Evolutionary conservation across 2,329 filamentous ascomycete genomes (phyloP).

Genomic region (Diplodia scrobiculata): DNA sequence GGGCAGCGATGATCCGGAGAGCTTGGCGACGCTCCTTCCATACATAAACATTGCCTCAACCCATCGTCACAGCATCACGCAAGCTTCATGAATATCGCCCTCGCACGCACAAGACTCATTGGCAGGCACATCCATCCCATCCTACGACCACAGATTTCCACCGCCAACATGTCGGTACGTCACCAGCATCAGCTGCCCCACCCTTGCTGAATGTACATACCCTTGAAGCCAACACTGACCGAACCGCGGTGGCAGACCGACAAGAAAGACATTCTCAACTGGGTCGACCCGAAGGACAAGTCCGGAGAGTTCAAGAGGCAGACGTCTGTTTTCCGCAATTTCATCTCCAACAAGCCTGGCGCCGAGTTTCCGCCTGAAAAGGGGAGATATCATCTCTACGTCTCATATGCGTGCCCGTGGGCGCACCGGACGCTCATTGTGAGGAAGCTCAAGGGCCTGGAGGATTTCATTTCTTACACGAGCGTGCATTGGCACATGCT

Average conservation of each 20-base stretch:
- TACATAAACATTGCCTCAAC: conserved; percentile 4
- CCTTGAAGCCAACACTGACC: neutral
- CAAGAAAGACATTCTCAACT: conserved; percentile 67
- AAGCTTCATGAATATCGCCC: conserved; percentile 34
- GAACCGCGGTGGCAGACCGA: neutral
- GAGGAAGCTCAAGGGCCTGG: conserved; percentile 85
- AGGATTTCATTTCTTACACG: conserved; percentile 76
- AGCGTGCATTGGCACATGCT: conserved; percentile 92
- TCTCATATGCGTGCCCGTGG: conserved; percentile 94
- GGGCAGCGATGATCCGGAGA: conserved; percentile 2
- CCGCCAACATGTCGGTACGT: conserved; percentile 31
- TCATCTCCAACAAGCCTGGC: conserved; percentile 70
- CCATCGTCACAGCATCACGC: neutral
- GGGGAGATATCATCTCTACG: conserved; percentile 89
- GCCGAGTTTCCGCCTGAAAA: conserved; percentile 82
- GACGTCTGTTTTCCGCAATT: conserved; percentile 77
- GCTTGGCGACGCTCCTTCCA: neutral
- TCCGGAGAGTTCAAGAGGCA: conserved; percentile 92
- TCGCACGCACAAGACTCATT: conserved; percentile 32
- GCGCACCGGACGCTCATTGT: conserved; percentile 86
- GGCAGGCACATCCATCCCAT: conserved; percentile 30
- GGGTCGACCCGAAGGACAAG: conserved; percentile 76
- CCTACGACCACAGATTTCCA: conserved; percentile 31
- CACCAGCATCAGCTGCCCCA: neutral
- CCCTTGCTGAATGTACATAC: conserved; percentile 25